Base-by-base conservation (phyloP, 140 eudicot species). In the Bidens hawaiensis region DNA sequence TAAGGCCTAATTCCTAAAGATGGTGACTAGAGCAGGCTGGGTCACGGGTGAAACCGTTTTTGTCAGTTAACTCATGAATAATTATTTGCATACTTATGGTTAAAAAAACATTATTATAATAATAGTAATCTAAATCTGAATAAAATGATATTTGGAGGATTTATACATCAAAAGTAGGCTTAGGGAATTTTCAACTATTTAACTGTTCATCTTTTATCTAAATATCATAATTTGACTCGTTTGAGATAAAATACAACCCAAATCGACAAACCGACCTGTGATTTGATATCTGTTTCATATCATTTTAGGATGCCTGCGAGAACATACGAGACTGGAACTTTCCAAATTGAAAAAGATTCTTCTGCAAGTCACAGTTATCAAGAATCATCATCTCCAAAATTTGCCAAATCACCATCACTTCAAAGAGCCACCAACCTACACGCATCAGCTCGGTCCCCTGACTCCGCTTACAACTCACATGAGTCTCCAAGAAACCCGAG, bases 381-480 rank as follows among this genome's bases (percentile, higher is more conserved):
- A 75, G 95, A 90, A 73, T 82, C 97, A 64, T 81, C 88, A 27
- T 90, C 97, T 38, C 97, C 97, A 53, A 86, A 81, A 79, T 79
- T 90, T 79, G 82, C 78, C 21, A 90, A 90, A 78, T 90, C 97
- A 71, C 97, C 97, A 12, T 90, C 97, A 42, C 88, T 86, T 33
- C 97, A 90, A 75, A 77, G 97, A 65, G 85, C 71, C 42, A 70
- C 94, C 71, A 93, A 75, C n/a, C 61, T 69, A 54, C 94, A 86
- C 49, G 78, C 81, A 66, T 68, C 83, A 53, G 88, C 72, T 5
- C 38, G 81, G 36, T 73, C 83, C 26, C 76, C 94, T n/a, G 97
- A 90, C 64, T 75, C 70, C 22, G 71, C 75, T 19, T 79, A 72
- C 25, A 86, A 59, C 82, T 83, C 94, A 1, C 86, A 86, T 26